A percentile compares a stretch with the other conserved stretches of the same genome.
These are phyloP conservation scores for Canna indica DNA, from an alignment of 176 grass and related monocot species.

Conservation along the genomic window DNA sequence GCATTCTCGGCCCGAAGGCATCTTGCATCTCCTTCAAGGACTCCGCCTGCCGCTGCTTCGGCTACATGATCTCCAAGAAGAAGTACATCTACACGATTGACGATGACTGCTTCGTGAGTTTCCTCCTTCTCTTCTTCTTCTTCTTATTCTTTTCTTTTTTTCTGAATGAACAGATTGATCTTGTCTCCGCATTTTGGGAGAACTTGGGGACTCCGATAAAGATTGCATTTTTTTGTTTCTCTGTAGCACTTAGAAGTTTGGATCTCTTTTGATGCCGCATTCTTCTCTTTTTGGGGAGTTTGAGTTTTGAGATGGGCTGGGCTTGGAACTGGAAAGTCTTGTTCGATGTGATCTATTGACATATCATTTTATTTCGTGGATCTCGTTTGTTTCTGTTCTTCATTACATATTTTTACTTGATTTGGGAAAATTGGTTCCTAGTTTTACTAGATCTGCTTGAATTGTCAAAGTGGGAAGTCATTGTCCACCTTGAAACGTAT, in stretches of 20 bases:
- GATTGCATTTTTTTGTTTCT: too few relatives aligned
- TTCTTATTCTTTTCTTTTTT: neutral
- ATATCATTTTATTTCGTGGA: neutral
- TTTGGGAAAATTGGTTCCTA: neutral
- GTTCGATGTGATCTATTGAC: neutral
- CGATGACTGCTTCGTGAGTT: slow-evolving; percentile 17
- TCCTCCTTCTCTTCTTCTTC: neutral
- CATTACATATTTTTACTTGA: neutral
- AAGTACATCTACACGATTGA: slow-evolving; percentile 25
- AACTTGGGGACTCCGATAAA: too few relatives aligned
- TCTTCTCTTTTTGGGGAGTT: too few relatives aligned
- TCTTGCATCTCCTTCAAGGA: slow-evolving; percentile 20
- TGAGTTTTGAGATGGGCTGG: too few relatives aligned
- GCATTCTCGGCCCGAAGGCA: slow-evolving; percentile 34
- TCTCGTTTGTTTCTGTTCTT: neutral
- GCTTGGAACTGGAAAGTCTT: too few relatives aligned
- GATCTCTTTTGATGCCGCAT: too few relatives aligned
- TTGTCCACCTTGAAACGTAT: neutral
- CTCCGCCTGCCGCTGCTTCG: slow-evolving; percentile 19
- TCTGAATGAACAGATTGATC: neutral
- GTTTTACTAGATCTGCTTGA: neutral
- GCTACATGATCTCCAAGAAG: slow-evolving; percentile 18
- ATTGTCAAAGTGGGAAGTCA: neutral
- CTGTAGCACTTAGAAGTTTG: too few relatives aligned
- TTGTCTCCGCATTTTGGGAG: neutral